Evolutionary conservation across 2,329 filamentous ascomycete genomes (phyloP).

Genomic region (Cytospora paraplurivora): DNA sequence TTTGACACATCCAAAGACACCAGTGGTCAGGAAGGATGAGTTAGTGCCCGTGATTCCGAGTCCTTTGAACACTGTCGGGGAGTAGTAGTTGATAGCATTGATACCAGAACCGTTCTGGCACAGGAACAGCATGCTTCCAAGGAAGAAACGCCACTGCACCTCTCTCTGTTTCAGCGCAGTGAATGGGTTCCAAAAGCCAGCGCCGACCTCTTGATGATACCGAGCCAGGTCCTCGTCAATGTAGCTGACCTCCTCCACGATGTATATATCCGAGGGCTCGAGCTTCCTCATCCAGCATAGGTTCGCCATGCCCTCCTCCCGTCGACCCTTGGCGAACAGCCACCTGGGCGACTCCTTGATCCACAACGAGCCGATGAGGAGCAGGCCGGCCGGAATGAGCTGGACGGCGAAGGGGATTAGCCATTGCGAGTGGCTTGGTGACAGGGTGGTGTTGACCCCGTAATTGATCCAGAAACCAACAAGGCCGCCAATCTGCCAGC

Average conservation of each 20-base stretch:
- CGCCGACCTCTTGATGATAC: constrained; percentile 63
- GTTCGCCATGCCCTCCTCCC: constrained; percentile 59
- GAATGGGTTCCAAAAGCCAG: constrained; percentile 77
- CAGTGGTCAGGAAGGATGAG: constrained; percentile 61
- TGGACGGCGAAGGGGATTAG: constrained; percentile 67
- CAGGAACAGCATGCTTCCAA: constrained; percentile 74
- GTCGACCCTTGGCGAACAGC: constrained; percentile 64
- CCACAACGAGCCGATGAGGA: constrained; percentile 61
- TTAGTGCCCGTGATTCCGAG: constrained; percentile 50
- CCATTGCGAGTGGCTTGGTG: constrained; percentile 57
- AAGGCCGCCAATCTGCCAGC: constrained; percentile 64
- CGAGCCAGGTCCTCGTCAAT: constrained; percentile 71
- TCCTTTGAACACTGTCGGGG: constrained; percentile 65
- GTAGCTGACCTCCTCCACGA: constrained; percentile 71
- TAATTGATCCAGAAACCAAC: constrained; percentile 70
- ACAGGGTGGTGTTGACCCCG: constrained; percentile 56
- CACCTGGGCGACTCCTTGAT: constrained; percentile 69
- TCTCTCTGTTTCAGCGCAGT: constrained; percentile 55
- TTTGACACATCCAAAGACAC: constrained; percentile 78
- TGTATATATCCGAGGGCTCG: constrained; percentile 59
- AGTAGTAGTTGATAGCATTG: constrained; percentile 79
- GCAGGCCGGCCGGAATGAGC: constrained; percentile 63
- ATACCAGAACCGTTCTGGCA: constrained; percentile 79
- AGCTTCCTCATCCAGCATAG: constrained; percentile 69
- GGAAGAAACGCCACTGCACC: constrained; percentile 71